A percentile compares a stretch with the other conserved stretches of the same genome.
Evolutionary conservation across 2,329 filamentous ascomycete species (phyloP).

Genomic region (Aureobasidium sp.): DNA sequence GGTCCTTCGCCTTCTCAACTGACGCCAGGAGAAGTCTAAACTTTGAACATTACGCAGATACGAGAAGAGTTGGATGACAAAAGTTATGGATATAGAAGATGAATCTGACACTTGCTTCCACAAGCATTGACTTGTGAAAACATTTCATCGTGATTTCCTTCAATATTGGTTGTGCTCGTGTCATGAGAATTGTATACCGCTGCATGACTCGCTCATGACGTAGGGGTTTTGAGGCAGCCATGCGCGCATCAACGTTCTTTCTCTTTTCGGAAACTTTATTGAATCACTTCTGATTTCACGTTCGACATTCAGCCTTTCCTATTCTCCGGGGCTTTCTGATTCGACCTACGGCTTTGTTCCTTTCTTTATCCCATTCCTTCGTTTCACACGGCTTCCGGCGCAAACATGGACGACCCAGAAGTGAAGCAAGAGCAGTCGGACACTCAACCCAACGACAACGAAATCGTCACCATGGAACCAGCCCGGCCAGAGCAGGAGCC

Average conservation of each 20-base stretch:
- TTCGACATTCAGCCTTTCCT: not conserved
- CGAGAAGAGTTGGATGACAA: not conserved
- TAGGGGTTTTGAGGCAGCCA: not conserved
- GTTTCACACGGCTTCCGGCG: constrained; percentile 1
- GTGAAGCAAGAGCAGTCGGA: not conserved
- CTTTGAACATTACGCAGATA: not conserved
- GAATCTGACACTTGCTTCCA: not conserved
- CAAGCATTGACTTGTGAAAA: not conserved
- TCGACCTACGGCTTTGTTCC: not conserved
- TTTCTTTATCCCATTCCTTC: not conserved
- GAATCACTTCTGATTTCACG: not conserved
- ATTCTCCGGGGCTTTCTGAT: not conserved
- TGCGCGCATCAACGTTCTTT: constrained; percentile 9
- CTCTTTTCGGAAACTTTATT: not conserved
- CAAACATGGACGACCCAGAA: constrained; percentile 8
- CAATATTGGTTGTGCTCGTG: not conserved
- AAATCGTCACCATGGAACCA: not conserved
- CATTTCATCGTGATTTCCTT: not conserved
- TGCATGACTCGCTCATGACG: constrained; percentile 11
- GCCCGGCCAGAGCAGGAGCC: not conserved
- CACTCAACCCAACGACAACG: not conserved
- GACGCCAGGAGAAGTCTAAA: constrained; percentile 1
- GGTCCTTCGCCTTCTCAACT: constrained; percentile 62
- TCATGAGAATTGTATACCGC: constrained; percentile 1
- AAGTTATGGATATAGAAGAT: not conserved